A percentile compares a stretch with the other conserved stretches of the same genome.
These are phyloP conservation scores for Durotheca rogersii DNA, from an alignment of 495 filamentous ascomycete species.

Conservation along the genomic window DNA sequence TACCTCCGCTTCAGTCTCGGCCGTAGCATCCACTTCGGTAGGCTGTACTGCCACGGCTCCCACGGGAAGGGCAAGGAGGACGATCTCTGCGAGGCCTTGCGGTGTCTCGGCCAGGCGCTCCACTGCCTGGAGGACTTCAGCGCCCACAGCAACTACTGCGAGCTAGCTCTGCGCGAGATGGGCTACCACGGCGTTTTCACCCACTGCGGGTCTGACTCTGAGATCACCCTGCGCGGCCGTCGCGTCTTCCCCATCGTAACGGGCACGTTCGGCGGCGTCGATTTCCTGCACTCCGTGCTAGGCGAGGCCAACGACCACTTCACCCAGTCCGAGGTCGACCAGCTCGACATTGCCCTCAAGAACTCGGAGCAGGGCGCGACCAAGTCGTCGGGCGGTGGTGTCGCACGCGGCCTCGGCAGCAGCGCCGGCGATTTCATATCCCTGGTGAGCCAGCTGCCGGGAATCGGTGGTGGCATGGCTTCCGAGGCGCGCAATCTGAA, in stretches of 20 bases:
- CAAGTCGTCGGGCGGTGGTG: slow-evolving; percentile 36
- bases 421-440: slow-evolving; percentile 60
- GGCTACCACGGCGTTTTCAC: slow-evolving; percentile 81
- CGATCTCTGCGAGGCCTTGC: slow-evolving; percentile 86
- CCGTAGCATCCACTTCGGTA: slow-evolving; percentile 84
- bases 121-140: slow-evolving; percentile 96
- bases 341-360: slow-evolving; percentile 76
- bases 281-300: slow-evolving; percentile 95
- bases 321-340: slow-evolving; percentile 89
- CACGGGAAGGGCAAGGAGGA: slow-evolving; percentile 67
- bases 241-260: slow-evolving; percentile 86
- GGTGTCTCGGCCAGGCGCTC: slow-evolving; percentile 82
- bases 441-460: slow-evolving; percentile 75
- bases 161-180: slow-evolving; percentile 83
- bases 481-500: slow-evolving; percentile 75
- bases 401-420: slow-evolving; percentile 41
- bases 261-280: slow-evolving; percentile 87
- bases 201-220: slow-evolving; percentile 72
- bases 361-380: slow-evolving; percentile 50
- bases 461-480: slow-evolving; percentile 69
- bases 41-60: slow-evolving; percentile 76
- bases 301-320: slow-evolving; percentile 96
- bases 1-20: slow-evolving; percentile 84
- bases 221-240: slow-evolving; percentile 71
- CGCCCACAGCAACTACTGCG: slow-evolving; percentile 92